Evolutionary conservation across 768 basidiomycete genomes (phyloP), one percentile per base, ranked within the genome.

Genomic region (Crucibulum laeve): DNA sequence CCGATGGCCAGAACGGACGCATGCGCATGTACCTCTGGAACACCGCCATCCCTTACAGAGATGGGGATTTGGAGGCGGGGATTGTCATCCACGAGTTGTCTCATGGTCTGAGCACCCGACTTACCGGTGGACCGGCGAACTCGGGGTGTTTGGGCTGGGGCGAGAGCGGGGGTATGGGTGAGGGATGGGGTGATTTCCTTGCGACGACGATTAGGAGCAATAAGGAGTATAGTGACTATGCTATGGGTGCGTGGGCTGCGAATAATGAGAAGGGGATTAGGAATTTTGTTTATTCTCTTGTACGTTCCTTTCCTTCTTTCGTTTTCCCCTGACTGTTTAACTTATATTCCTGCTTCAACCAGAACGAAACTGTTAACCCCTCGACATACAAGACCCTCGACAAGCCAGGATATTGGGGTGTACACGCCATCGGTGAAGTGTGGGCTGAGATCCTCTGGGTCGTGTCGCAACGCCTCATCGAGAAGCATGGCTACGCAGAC

Each of bases 11-110:
- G 73, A 88, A 91, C 56, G 91, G 90, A 3, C 82, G 89, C 41
- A 94, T 91, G 85, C 77, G 94, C 52, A 97, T 94, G 93, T 94
- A 94, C 67, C 71, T 93, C 36, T 99, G 95, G 95, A 87, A 91
- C 63, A 90, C 89, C 1, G 87, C 83, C 5, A 70, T 77, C 18
- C 95, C 95, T 2, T 97, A 86, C 70, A 75, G 93, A 17, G 95
- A 99, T 55, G 95, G 95, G 21, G 93, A 96, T 54, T 73, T 97
- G 28, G 95, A 99, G 63, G 91, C 91, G 30, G 95, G 94, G 25
- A 98, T 99, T 46, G 93, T 96, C 52, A 92, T 97, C 45, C 91
- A 93, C 63, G 91, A 94, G 63, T 58, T 87, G 51, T 69, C 76
- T 40, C 95, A 99, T 62, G 95, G 95, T 47, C 68, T 97, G 38